phyloP scores from a whole-genome alignment of 306 rosid genomes.

The Arachis stenosperma region DNA sequence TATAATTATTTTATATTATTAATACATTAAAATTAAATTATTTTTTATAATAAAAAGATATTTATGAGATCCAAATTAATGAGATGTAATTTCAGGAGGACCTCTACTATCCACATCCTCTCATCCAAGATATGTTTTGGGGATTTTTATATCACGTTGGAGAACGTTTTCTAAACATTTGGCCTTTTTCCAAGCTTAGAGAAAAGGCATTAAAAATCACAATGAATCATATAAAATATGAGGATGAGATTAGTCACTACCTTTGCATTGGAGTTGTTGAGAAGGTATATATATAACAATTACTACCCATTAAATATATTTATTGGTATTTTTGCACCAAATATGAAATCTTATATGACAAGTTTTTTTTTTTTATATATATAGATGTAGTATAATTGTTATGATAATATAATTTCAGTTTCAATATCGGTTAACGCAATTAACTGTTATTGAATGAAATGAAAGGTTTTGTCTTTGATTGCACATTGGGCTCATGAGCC shows the following conservation, averaged over 20 bases:
- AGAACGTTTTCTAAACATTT: conserved; percentile 52
- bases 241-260: conserved; percentile 65
- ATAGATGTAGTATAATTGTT: no score
- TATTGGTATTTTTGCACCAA: no score
- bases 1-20: no score
- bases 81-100: conserved; percentile 59
- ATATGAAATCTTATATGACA: no score
- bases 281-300: conserved; percentile 37
- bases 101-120: conserved; percentile 69
- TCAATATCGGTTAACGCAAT: not conserved
- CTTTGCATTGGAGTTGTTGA: conserved; percentile 71
- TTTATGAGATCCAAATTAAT: not conserved
- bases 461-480: conserved; percentile 57
- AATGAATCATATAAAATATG: conserved; percentile 63
- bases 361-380: no score
- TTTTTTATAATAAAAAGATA: no score
- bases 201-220: conserved; percentile 55
- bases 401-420: no score
- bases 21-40: no score
- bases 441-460: conserved; percentile 19
- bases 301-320: no score
- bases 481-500: conserved; percentile 78
- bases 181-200: conserved; percentile 66
- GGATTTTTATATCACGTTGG: conserved; percentile 60
- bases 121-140: conserved; percentile 70